These are phyloP conservation scores for Rubus idaeus DNA, from an alignment of 306 rosid genomes.

Conservation along the genomic window DNA sequence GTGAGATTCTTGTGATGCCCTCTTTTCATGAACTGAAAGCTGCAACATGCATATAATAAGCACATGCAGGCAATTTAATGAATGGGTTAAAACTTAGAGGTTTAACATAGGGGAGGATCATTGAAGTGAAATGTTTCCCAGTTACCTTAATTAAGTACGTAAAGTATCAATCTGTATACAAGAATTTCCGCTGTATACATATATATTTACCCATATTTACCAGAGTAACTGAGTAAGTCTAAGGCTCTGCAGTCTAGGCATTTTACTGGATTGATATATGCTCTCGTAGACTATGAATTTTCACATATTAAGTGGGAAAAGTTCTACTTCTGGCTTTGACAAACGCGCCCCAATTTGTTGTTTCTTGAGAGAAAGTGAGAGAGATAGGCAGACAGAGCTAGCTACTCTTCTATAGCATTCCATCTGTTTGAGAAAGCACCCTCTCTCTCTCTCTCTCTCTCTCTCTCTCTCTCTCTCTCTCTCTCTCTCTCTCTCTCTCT, in stretches of 20 bases:
- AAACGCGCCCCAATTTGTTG: background rate
- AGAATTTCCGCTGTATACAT: background rate
- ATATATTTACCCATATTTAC: too few species aligned
- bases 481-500: too few species aligned
- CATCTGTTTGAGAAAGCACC: constrained; percentile 14
- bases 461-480: background rate
- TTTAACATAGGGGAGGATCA: background rate
- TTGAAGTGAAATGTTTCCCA: background rate
- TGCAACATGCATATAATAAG: background rate
- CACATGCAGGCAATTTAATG: background rate
- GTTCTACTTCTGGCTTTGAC: background rate
- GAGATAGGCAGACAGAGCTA: background rate
- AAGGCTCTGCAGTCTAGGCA: background rate
- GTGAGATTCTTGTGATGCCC: background rate
- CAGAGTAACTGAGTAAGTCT: background rate
- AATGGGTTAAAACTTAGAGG: background rate
- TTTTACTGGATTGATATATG: background rate
- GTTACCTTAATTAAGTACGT: background rate
- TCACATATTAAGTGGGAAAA: background rate
- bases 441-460: background rate
- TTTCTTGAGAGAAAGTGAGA: background rate
- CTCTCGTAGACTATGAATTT: background rate
- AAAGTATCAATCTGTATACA: too few species aligned
- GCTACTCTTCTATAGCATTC: background rate
- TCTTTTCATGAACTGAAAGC: background rate